Base-by-base conservation (phyloP, 371 early-diverging fungal genomes). In the Mortierella sp. region DNA sequence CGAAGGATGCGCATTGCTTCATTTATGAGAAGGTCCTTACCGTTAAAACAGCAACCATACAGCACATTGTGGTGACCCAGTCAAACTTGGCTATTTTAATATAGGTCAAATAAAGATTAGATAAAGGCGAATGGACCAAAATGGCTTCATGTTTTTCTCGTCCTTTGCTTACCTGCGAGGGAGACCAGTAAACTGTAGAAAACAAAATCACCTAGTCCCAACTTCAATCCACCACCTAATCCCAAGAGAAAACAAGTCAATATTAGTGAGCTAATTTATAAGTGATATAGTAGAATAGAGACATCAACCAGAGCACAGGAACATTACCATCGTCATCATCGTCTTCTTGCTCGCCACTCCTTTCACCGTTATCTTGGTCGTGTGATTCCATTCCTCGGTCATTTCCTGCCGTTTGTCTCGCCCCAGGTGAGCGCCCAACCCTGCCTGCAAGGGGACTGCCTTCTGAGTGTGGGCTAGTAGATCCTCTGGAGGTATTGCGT, bases 191-290 rank as follows among this genome's bases (percentile, higher is more conserved):
- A 95, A 82, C 92, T 91, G 75, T 95, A 96, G 75, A 96, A 96
- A 10, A 96, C 95, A 86, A 96, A 96, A 74, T 96, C 96, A 22
- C 96, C 96, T 54, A 96, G 75, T 6, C 96, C 96, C 35, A 96
- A 81, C 74, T 95, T 95, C 26, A 96, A 75, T 13, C 95, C 95
- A 15, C 88, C 92, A 28, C 72, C 88, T 87, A 83, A 45, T 15
- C 15, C 19, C 45, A 22, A 45, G 19, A 35, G 2, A 31, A 37
- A n/a, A 47, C n/a, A 51, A 2, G 19, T 3, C 15, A 53, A 53
- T 28, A 22, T 1, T 13, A 53, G 28, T 53, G 9, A 53, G 26
- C 7, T 32, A 19, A 42, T 15, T n/a, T 4, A 37, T 35, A 12
- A 35, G 13, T 4, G 31, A 9, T 28, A 42, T 22, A 29, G 35